A percentile compares a stretch with the other conserved stretches of the same genome.
phyloP scores from a whole-genome alignment of 2,329 filamentous ascomycete genomes.

The Aspergillus carbonarius region DNA sequence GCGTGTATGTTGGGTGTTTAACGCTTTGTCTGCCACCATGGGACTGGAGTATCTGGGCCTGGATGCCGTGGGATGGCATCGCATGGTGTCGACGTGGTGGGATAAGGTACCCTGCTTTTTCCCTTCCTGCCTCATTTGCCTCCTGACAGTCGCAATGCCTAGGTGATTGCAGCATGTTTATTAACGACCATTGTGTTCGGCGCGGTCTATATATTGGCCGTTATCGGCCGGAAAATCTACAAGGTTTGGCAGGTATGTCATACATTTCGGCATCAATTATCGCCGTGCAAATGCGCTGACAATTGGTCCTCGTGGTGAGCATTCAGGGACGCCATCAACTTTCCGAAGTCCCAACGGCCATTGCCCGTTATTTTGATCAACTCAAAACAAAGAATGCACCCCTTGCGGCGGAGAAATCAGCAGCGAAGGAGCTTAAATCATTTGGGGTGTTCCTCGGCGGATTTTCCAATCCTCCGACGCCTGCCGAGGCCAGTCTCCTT shows the following conservation, averaged over 20 bases:
- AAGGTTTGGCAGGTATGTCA: constrained; percentile 12
- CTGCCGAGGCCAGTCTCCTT: constrained; percentile 27
- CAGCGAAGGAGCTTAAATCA: constrained; percentile 15
- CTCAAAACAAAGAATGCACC: constrained; percentile 9
- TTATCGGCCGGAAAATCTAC: constrained; percentile 10
- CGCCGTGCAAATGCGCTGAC: background rate
- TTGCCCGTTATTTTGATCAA: constrained; percentile 13
- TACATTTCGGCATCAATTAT: background rate
- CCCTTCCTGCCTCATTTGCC: background rate
- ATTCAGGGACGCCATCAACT: constrained; percentile 14
- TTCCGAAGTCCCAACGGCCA: constrained; percentile 9
- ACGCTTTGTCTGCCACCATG: constrained; percentile 11
- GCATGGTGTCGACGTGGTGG: constrained; percentile 21
- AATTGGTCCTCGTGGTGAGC: background rate
- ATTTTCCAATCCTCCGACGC: constrained; percentile 31
- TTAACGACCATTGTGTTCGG: constrained; percentile 15
- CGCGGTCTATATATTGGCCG: constrained; percentile 11
- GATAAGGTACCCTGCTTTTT: constrained; percentile 2
- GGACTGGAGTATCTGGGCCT: constrained; percentile 18
- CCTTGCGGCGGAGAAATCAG: background rate
- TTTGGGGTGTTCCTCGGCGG: constrained; percentile 38
- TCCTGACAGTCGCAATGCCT: background rate
- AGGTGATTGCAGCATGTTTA: constrained; percentile 16
- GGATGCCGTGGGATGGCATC: constrained; percentile 19
- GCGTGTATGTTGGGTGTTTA: background rate